Conservation (phyloP, 805 yeast species). For the Candida methanosorbosa region DNA sequence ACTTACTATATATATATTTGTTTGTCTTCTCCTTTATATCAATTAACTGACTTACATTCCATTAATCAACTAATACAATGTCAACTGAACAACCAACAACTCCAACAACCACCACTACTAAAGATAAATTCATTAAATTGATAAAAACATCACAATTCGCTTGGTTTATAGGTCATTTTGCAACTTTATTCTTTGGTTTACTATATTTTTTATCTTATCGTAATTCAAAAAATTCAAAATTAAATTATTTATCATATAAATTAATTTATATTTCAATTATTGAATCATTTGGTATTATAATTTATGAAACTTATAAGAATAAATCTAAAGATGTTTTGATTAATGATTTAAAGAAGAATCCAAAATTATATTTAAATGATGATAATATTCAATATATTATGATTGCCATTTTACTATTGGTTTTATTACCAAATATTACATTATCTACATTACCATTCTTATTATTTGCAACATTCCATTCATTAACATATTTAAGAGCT, state of each 20-base stretch:
- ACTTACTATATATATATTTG: too few relatives aligned
- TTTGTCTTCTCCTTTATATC: too few relatives aligned
- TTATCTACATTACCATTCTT: slow-evolving; percentile 66
- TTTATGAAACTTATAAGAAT: slow-evolving; percentile 46
- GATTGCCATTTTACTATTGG: slow-evolving; percentile 44
- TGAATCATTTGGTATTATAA: slow-evolving; percentile 67
- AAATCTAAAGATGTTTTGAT: too few relatives aligned
- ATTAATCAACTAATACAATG: too few relatives aligned
- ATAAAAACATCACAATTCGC: slow-evolving; percentile 53
- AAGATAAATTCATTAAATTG: slow-evolving; percentile 7
- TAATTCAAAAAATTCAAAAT: slow-evolving; percentile 15
- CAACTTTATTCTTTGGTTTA: slow-evolving; percentile 32
- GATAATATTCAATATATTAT: slow-evolving; percentile 48
- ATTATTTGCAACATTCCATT: slow-evolving; percentile 76
- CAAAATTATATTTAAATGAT: slow-evolving; percentile 34
- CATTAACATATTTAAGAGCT: slow-evolving; percentile 58
- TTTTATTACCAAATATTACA: slow-evolving; percentile 49
- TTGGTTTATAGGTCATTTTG: slow-evolving; percentile 65
- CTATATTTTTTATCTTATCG: slow-evolving; percentile 29
- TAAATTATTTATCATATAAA: slow-evolving; percentile 44
- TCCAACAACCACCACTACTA: too few relatives aligned
- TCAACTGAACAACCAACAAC: too few relatives aligned
- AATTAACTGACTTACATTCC: too few relatives aligned
- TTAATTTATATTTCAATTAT: slow-evolving; percentile 55
- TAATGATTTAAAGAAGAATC: slow-evolving; percentile 13